These are phyloP conservation scores for Coleophoma cylindrospora DNA, from an alignment of 2,329 filamentous ascomycete species.

Conservation along the genomic window DNA sequence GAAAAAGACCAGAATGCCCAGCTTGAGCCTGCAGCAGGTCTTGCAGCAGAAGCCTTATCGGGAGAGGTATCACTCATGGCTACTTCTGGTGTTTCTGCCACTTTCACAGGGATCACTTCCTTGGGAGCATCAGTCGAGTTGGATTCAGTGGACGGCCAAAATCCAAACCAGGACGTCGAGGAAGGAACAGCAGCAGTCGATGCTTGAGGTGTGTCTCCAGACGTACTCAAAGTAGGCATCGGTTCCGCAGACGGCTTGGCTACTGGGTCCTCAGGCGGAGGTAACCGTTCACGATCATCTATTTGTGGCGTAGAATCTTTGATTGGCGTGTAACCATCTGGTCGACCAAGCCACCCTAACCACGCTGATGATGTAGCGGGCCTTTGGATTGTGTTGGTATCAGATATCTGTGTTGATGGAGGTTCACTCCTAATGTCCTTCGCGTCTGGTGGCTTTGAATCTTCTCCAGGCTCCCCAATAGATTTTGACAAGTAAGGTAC, in stretches of 20 bases:
- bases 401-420: too few species aligned
- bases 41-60: slow-evolving; percentile 1
- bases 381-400: slow-evolving; percentile 1
- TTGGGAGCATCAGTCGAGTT: slow-evolving; percentile 16
- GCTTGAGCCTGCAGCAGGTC: slow-evolving; percentile 50
- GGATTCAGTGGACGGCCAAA: slow-evolving; percentile 20
- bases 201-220: too few species aligned
- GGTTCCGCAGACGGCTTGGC: background rate
- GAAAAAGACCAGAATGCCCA: slow-evolving; percentile 75
- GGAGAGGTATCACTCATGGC: background rate
- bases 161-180: slow-evolving; percentile 24
- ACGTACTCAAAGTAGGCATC: too few species aligned
- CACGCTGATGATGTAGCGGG: slow-evolving; percentile 39
- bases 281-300: background rate
- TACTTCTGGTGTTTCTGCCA: slow-evolving; percentile 8
- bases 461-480: background rate
- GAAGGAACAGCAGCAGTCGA: background rate
- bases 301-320: background rate
- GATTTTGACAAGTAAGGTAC: background rate
- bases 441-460: too few species aligned
- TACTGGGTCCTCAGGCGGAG: background rate
- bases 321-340: slow-evolving; percentile 18
- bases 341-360: slow-evolving; percentile 46
- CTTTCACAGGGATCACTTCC: slow-evolving; percentile 17
- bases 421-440: too few species aligned